Percentiles rank a stretch among this genome's conserved stretches.
Conservation (phyloP, 257 asterid species). For the Striga asiatica region DNA sequence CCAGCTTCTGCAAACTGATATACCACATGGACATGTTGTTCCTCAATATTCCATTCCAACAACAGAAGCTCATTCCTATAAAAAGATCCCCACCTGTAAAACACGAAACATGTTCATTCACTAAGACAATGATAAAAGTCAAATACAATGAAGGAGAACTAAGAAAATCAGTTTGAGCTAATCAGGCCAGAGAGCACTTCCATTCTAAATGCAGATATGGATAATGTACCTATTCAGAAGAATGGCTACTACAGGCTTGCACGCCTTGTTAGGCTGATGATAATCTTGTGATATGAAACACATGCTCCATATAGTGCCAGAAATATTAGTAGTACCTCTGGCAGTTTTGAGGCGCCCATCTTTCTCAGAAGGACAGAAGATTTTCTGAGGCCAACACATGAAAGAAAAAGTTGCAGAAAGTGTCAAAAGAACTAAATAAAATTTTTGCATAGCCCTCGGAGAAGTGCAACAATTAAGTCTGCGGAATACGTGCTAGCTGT, state of each 20-base stretch:
- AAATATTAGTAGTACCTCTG: conserved; percentile 42
- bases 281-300: conserved; percentile 74
- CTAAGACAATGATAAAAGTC: not conserved
- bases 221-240: conserved; percentile 69
- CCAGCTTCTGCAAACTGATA: conserved; percentile 79
- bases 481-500: conserved; percentile 2
- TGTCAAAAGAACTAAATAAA: conserved; percentile 10
- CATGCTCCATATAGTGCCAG: conserved; percentile 99
- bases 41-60: conserved; percentile 65
- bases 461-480: conserved; percentile 6
- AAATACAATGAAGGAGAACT: conserved; percentile 13
- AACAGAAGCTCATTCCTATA: conserved; percentile 71
- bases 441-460: conserved; percentile 8
- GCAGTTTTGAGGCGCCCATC: conserved; percentile 40
- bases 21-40: conserved; percentile 45
- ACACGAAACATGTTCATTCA: conserved; percentile 10
- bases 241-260: conserved; percentile 69
- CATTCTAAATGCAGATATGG: conserved; percentile 13
- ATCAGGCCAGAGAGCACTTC: conserved; percentile 5
- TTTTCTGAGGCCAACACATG: conserved; percentile 36
- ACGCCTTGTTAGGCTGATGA: conserved; percentile 35
- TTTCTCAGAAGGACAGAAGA: conserved; percentile 59
- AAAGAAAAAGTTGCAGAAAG: conserved; percentile 17
- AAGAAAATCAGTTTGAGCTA: conserved; percentile 11
- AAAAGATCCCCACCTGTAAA: conserved; percentile 64